Base-by-base conservation (phyloP, 495 filamentous ascomycete genomes). In the Penicillium paradoxum region DNA sequence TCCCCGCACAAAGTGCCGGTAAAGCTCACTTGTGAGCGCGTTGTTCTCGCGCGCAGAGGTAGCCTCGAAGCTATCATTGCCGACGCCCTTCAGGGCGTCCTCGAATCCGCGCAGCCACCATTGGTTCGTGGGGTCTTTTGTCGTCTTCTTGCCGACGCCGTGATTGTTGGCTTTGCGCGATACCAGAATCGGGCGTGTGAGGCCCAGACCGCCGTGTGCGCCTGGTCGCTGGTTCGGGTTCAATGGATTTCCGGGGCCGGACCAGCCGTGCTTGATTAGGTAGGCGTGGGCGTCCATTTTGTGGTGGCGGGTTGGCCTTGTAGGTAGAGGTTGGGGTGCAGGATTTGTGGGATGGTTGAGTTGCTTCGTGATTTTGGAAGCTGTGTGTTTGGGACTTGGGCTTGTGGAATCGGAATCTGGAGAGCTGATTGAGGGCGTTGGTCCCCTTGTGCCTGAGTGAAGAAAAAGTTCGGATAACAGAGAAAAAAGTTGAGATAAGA, bases 91-190 rank as follows among this genome's bases (percentile, higher is more conserved):
- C 53, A 92, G 70, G 24, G 84, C 83, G 63, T 86, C 81, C 70
- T 92, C 88, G 59, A 91, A 90, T 39, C 87, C 88, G 41, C 83
- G 79, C 51, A 90, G 68, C 88, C 88, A 91, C 88, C 88, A 92
- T 56, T 88, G 85, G 56, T 80, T 82, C 39, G 82, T 86, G 14
- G 65, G 64, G 59, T 79, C 76, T 40, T 78, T 76, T 44, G 84
- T 84, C n/a, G 75, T 71, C 58, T 81, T 83, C 65, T 83, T 83
- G 48, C 88, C 88, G 4, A 92, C 71, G 25, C 88, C 88, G 54
- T 82, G 73, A 49, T 80, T 83, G 68, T 89, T 83, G 29, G 78
- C 67, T 66, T 88, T 88, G 47, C 81, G 82, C 14, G 81, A 77
- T 24, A 90, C 75, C 37, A 88, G 79, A 22, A 92, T 69, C 7